Conservation (phyloP, 1,139 yeast genomes). For the Nakaseomyces nivariensis region DNA sequence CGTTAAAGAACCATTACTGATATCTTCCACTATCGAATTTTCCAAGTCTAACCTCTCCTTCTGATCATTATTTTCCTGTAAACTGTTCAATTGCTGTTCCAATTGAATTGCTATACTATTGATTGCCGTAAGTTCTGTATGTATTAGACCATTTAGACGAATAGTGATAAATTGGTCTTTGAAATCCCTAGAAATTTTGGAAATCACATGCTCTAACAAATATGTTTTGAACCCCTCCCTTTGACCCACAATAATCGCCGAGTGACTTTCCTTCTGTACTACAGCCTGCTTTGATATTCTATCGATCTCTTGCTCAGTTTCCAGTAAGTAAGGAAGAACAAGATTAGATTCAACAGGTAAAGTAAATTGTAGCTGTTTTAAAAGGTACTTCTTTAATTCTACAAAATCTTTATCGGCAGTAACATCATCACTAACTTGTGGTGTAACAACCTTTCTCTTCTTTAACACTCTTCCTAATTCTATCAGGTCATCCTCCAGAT, state of each 20-base stretch:
- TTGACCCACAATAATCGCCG: conserved; percentile 73
- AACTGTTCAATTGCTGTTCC: conserved; percentile 36
- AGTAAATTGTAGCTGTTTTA: conserved; percentile 17
- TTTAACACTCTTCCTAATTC: neutral
- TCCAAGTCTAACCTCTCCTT: neutral
- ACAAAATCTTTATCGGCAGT: conserved; percentile 10
- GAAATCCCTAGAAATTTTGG: conserved; percentile 35
- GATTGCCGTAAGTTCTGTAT: conserved; percentile 66
- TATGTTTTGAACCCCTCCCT: conserved; percentile 68
- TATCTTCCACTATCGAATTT: conserved; percentile 7
- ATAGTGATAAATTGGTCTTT: conserved; percentile 49
- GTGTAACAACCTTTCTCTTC: neutral
- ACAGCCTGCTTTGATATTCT: conserved; percentile 57
- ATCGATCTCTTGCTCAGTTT: conserved; percentile 37
- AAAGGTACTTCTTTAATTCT: conserved; percentile 13
- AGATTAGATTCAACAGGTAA: conserved; percentile 16
- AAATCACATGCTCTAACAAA: conserved; percentile 49
- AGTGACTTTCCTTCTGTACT: conserved; percentile 65
- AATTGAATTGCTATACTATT: conserved; percentile 80
- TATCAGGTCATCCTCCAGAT: neutral
- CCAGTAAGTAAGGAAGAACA: conserved; percentile 16
- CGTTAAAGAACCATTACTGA: conserved; percentile 41
- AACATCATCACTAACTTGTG: neutral
- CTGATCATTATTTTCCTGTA: conserved; percentile 1
- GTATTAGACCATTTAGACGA: conserved; percentile 59